Percentiles rank a stretch among this genome's conserved stretches.
Conservation (phyloP, 2,329 filamentous ascomycete genomes). For the Nannizziopsis arthrosporioides region DNA sequence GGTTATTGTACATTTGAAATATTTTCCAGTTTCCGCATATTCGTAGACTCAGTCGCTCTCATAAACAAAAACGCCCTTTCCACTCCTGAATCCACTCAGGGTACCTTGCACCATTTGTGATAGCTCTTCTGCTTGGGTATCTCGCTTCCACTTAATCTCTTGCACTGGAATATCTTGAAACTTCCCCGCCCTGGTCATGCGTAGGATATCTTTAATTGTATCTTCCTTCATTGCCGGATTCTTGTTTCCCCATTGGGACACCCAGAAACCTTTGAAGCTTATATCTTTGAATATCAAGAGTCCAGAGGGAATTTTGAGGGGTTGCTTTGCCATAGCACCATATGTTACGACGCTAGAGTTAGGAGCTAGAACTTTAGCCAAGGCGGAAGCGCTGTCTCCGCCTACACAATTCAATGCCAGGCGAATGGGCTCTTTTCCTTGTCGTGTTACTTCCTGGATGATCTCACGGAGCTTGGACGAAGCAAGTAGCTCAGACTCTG, state of each 20-base stretch:
- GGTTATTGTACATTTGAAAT: too few relatives aligned
- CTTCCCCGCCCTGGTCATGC: conserved; percentile 59
- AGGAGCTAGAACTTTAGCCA: conserved; percentile 61
- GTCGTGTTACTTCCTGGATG: conserved; percentile 57
- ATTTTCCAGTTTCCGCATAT: neutral
- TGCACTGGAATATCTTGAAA: conserved; percentile 79
- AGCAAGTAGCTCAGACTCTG: conserved; percentile 45
- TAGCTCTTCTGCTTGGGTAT: conserved; percentile 59
- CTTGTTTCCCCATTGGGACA: conserved; percentile 73
- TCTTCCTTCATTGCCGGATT: conserved; percentile 61
- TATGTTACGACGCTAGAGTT: conserved; percentile 78
- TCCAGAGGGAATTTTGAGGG: conserved; percentile 66
- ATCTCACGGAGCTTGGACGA: conserved; percentile 36
- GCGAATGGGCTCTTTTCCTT: conserved; percentile 58
- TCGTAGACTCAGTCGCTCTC: conserved; percentile 28
- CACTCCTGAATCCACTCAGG: conserved; percentile 68
- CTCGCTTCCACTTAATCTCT: conserved; percentile 70
- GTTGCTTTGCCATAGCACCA: conserved; percentile 86
- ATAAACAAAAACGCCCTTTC: conserved; percentile 86
- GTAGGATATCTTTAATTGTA: conserved; percentile 76
- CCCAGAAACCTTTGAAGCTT: conserved; percentile 85
- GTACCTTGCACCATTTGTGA: conserved; percentile 69
- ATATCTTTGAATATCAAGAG: conserved; percentile 90
- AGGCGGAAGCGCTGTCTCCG: conserved; percentile 65
- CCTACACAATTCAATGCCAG: conserved; percentile 90